phyloP scores from a whole-genome alignment of 2,329 filamentous ascomycete species.

The Magnaporthiopsis incrustans region DNA sequence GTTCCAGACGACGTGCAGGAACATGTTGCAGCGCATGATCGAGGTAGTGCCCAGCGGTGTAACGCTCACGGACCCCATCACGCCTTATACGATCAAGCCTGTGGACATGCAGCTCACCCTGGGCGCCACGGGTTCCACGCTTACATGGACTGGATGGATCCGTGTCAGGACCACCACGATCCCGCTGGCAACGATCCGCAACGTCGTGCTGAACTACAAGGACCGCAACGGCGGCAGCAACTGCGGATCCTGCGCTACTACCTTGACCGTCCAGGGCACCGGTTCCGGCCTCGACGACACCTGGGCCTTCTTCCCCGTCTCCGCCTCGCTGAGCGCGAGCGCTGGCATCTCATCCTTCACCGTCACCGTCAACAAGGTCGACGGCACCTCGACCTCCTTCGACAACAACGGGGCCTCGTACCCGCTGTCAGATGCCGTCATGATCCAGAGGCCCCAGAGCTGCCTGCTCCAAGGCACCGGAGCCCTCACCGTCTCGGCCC shows the following conservation, averaged over 20 bases:
- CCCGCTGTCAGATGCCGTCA: constrained; percentile 43
- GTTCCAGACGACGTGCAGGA: constrained; percentile 41
- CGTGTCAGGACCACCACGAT: constrained; percentile 46
- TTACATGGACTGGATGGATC: constrained; percentile 47
- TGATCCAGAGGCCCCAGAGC: constrained; percentile 49
- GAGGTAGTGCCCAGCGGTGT: constrained; percentile 48
- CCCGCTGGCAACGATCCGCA: constrained; percentile 31
- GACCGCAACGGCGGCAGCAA: constrained; percentile 40
- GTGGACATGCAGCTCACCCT: constrained; percentile 48
- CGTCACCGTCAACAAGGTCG: constrained; percentile 38
- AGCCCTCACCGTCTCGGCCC: constrained; percentile 35
- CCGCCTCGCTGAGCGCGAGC: constrained; percentile 43
- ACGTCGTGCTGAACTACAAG: constrained; percentile 46
- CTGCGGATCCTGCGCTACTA: constrained; percentile 41
- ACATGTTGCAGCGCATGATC: constrained; percentile 51
- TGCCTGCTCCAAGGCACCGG: constrained; percentile 39
- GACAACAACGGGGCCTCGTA: constrained; percentile 53
- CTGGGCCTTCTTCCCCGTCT: constrained; percentile 46
- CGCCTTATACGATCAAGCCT: constrained; percentile 52
- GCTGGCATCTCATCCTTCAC: constrained; percentile 55
- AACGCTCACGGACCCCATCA: constrained; percentile 41
- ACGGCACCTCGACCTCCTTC: constrained; percentile 36
- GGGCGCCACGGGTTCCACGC: constrained; percentile 34
- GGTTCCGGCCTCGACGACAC: constrained; percentile 51
- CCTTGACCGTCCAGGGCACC: constrained; percentile 36